phyloP scores from a whole-genome alignment of 768 basidiomycete species.

The Royoungia palumana region DNA sequence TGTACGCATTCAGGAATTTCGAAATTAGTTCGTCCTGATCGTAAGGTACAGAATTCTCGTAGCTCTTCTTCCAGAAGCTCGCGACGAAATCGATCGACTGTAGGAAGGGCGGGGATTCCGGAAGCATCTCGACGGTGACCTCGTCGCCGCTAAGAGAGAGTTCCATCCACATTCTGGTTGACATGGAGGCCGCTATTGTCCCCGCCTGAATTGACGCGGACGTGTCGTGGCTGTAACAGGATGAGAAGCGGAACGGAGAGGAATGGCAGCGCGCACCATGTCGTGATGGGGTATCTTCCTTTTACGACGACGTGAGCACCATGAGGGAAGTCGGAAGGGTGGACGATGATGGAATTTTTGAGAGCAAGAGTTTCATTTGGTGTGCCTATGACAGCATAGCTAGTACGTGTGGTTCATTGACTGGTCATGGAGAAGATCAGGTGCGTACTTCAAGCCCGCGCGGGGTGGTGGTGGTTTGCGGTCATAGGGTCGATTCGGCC shows the following conservation, averaged over 20 bases:
- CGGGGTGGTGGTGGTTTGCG: slow-evolving; percentile 39
- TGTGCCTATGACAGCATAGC: slow-evolving; percentile 55
- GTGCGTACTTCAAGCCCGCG: slow-evolving; percentile 25
- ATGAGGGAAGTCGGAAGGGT: slow-evolving; percentile 70
- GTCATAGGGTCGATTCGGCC: slow-evolving; percentile 37
- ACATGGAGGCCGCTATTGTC: slow-evolving; percentile 68
- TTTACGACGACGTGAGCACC: slow-evolving; percentile 79
- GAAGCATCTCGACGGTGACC: slow-evolving; percentile 65
- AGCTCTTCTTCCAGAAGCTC: slow-evolving; percentile 54
- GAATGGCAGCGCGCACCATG: slow-evolving; percentile 53
- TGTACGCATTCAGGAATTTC: slow-evolving; percentile 73
- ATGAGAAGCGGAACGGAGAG: slow-evolving; percentile 25
- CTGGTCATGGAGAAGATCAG: not conserved
- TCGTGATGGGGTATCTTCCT: slow-evolving; percentile 65
- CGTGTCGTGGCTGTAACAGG: slow-evolving; percentile 63
- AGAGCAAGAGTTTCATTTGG: slow-evolving; percentile 71
- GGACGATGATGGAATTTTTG: slow-evolving; percentile 77
- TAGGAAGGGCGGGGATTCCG: slow-evolving; percentile 60
- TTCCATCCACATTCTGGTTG: slow-evolving; percentile 88
- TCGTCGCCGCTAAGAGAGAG: slow-evolving; percentile 75
- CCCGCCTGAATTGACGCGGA: slow-evolving; percentile 68
- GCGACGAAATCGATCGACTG: slow-evolving; percentile 80
- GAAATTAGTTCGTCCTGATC: slow-evolving; percentile 82
- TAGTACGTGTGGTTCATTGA: slow-evolving; percentile 17
- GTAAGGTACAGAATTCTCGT: slow-evolving; percentile 65